Evolutionary conservation across 2,329 filamentous ascomycete species (phyloP), one percentile per base, ranked within the genome.

Genomic region (Pestalotiopsis sp.): DNA sequence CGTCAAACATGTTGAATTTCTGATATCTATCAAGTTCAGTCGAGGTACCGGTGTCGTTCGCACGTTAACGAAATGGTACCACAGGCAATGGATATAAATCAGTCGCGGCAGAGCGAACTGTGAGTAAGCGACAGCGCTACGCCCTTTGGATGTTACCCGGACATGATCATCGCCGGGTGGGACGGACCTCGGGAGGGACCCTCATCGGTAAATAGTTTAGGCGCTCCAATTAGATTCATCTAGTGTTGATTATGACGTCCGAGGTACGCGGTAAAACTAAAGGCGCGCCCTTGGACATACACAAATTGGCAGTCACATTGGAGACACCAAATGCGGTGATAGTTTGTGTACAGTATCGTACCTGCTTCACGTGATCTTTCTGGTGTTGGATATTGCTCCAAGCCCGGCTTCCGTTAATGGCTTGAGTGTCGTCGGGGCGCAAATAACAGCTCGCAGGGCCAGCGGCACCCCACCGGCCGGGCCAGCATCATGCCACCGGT

Each of bases 1-100:
- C 73, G 57, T 80, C 75, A 67, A 84, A 84, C 80, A 83, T 83
- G 27, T 31, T 31, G 27, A 7, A 7, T 31, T 31, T 31, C 6
- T 31, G 27, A 31, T 31, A 31, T 31, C 27, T 31, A 7, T 31
- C 27, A 31, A 31, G 27, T 31, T 7, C 27, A 31, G 6, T 31
- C 5, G 27, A 31, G 6, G 6, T 31, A 31, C 9, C 6, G 27
- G 27, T 31, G 27, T 31, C 27, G 27, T 7, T 31, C 27, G 27
- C 27, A 31, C 27, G 6, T 31, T 7, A 31, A 31, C 6, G 27
- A 9, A 9, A 7, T 31, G 27, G 27, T 31, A 7, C 1, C 27
- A 31, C 27, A 31, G 27, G 27, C 27, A 31, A 31, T n/a, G 17
- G 5, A n/a, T 52, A 52, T 52, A 52, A 52, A 52, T 52, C n/a